Conservation (phyloP, 2,329 filamentous ascomycete species). For the Sporothrix brunneoviolacea region DNA sequence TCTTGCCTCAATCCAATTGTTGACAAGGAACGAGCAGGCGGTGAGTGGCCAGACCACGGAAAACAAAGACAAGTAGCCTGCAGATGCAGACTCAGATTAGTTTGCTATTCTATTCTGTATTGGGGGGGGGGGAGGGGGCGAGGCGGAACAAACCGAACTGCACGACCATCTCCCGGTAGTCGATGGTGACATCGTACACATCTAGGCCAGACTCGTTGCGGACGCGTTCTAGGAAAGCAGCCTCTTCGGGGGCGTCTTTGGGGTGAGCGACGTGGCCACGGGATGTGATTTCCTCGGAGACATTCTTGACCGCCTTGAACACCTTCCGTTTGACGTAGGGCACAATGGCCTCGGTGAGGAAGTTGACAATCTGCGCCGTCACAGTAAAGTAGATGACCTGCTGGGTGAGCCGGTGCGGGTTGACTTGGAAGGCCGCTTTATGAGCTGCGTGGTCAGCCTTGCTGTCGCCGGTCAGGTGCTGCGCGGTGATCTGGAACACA, state of each 20-base stretch:
- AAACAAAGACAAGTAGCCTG: conserved; percentile 86
- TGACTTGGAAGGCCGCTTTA: conserved; percentile 63
- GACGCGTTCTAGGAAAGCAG: conserved; percentile 71
- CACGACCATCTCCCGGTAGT: conserved; percentile 90
- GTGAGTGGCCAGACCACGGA: conserved; percentile 94
- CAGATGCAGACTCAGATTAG: too few relatives aligned
- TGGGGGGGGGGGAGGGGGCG: too few relatives aligned
- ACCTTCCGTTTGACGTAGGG: conserved; percentile 77
- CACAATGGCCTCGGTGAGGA: conserved; percentile 75
- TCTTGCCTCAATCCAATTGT: conserved; percentile 93
- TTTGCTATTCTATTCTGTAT: too few relatives aligned
- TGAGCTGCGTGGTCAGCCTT: conserved; percentile 33
- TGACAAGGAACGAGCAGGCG: conserved; percentile 78
- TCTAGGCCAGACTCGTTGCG: conserved; percentile 76
- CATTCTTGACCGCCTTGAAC: conserved; percentile 71
- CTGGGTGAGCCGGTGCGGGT: conserved; percentile 73
- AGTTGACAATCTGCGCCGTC: conserved; percentile 84
- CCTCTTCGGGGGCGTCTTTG: conserved; percentile 69
- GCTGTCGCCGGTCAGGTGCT: conserved; percentile 67
- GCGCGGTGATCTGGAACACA: conserved; percentile 68
- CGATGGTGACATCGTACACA: conserved; percentile 80
- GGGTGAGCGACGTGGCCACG: conserved; percentile 32
- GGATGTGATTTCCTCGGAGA: conserved; percentile 53
- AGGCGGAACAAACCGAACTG: too few relatives aligned
- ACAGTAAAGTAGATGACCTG: conserved; percentile 97